Conservation (phyloP, 441 rosid genomes). For the Bruguiera hainesii region DNA sequence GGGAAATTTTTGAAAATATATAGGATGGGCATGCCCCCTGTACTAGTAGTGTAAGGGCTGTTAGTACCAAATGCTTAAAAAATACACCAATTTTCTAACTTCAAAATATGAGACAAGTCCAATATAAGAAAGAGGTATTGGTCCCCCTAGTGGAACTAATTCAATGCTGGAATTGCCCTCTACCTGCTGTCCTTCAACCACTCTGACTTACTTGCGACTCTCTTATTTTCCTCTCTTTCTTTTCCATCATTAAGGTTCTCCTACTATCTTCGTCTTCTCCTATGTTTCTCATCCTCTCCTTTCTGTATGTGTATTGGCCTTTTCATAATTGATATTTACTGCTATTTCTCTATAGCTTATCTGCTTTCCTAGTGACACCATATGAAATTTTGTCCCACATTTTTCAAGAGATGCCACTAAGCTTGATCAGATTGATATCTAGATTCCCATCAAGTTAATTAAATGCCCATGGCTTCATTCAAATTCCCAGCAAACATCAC, state of each 20-base stretch:
- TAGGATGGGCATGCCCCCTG: no score
- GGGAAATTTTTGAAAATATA: no score
- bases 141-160: slow-evolving; percentile 1
- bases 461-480: background rate
- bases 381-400: background rate
- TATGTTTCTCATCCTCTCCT: background rate
- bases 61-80: background rate
- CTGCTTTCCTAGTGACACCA: background rate
- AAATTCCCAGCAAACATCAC: background rate
- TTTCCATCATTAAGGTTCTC: no score
- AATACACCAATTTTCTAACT: background rate
- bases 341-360: background rate
- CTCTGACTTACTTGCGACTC: background rate
- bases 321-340: no score
- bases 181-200: background rate
- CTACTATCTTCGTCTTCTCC: background rate
- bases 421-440: background rate
- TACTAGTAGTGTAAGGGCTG: background rate
- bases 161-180: background rate
- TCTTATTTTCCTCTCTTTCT: no score
- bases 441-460: background rate
- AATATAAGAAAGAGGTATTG: background rate
- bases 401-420: background rate
- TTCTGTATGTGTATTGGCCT: background rate
- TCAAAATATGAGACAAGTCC: background rate